These are phyloP conservation scores for Biscutella laevigata DNA, from an alignment of 441 rosid genomes.

Conservation along the genomic window DNA sequence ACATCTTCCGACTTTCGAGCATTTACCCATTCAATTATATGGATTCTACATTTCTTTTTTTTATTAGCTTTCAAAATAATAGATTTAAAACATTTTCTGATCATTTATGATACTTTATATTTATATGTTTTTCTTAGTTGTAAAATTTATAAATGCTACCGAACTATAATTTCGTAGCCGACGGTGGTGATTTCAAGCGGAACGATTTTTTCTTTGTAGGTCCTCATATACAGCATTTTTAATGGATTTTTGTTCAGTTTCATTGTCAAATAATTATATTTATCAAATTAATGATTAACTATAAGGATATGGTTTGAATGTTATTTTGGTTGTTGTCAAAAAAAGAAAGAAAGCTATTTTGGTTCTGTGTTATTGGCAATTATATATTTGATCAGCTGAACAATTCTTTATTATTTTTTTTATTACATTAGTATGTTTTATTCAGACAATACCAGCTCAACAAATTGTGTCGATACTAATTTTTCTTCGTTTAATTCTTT, in stretches of 20 bases:
- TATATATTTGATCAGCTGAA: background rate
- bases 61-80: no score
- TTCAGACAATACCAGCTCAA: background rate
- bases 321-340: no score
- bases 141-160: background rate
- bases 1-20: slow-evolving; percentile 23
- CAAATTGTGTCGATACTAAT: background rate
- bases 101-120: background rate
- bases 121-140: background rate
- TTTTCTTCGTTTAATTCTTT: background rate
- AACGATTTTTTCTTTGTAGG: slow-evolving; percentile 7
- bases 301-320: slow-evolving; percentile 16
- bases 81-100: no score
- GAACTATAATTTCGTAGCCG: background rate
- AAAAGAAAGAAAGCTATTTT: no score
- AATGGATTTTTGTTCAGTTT: background rate
- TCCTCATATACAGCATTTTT: slow-evolving; percentile 5
- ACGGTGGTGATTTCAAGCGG: background rate
- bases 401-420: background rate
- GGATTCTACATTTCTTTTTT: no score
- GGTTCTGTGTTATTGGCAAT: slow-evolving; percentile 17
- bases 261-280: background rate
- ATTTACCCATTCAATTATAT: no score
- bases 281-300: slow-evolving; percentile 2
- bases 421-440: background rate